Percentiles rank a stretch among this genome's conserved stretches.
Evolutionary conservation across 106 monocot genomes (phyloP).

Genomic region (Triglochin maritima): DNA sequence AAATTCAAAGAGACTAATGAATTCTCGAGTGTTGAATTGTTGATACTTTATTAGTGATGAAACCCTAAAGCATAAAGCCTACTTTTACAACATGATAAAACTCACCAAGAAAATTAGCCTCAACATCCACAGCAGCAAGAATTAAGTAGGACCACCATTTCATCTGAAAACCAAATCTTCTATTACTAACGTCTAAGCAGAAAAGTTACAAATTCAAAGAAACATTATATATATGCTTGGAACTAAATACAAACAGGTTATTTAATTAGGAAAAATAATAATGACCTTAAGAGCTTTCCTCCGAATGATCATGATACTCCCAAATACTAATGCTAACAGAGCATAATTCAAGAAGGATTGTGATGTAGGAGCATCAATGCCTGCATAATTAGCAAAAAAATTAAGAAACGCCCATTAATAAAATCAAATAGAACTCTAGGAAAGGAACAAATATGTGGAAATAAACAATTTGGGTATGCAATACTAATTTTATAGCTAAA

Average conservation of each 20-base stretch:
- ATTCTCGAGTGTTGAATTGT: no score
- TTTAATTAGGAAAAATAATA: neutral
- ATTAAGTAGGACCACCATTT: conserved; percentile 84
- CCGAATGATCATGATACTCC: conserved; percentile 34
- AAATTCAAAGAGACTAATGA: no score
- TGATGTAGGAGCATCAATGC: conserved; percentile 75
- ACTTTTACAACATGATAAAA: neutral
- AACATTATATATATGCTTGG: neutral
- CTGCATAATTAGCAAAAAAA: conserved; percentile 13
- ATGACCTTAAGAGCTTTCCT: conserved; percentile 46
- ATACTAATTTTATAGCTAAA: no score
- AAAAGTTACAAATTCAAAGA: neutral
- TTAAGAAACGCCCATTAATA: no score
- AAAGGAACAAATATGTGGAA: no score
- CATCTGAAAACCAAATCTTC: conserved; percentile 33
- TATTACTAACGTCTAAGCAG: neutral
- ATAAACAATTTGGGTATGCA: no score
- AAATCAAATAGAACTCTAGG: no score
- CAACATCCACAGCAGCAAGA: conserved; percentile 76
- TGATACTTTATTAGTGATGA: no score
- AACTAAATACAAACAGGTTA: neutral
- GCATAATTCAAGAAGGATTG: conserved; percentile 90
- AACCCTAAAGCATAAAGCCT: no score
- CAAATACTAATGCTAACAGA: conserved; percentile 54
- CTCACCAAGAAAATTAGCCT: conserved; percentile 91